Evolutionary conservation across 2,329 filamentous ascomycete genomes (phyloP).

Genomic region (Daldinia sp.): DNA sequence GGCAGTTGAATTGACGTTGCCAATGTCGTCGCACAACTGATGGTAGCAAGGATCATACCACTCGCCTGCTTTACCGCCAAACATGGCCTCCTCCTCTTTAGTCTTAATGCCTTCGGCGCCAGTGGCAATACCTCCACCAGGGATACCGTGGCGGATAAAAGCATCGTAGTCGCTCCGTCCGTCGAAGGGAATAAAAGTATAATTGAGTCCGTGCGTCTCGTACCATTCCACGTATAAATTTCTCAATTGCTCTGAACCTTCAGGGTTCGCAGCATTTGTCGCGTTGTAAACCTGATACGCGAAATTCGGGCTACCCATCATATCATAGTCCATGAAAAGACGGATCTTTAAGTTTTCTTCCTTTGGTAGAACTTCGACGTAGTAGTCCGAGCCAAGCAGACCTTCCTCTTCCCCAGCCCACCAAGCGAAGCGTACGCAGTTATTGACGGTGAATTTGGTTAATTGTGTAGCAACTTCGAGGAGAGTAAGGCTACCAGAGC

Average conservation of each 20-base stretch:
- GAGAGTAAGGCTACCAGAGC: conserved; percentile 69
- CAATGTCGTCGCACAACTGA: conserved; percentile 66
- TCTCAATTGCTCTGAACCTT: conserved; percentile 74
- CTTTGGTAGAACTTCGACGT: conserved; percentile 61
- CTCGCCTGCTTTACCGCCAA: conserved; percentile 73
- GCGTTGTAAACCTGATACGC: conserved; percentile 76
- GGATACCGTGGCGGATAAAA: conserved; percentile 77
- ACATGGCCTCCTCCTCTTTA: conserved; percentile 67
- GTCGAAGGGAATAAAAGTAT: conserved; percentile 77
- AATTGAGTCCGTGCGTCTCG: conserved; percentile 66
- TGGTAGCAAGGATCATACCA: conserved; percentile 70
- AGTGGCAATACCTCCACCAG: conserved; percentile 78
- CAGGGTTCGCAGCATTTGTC: conserved; percentile 74
- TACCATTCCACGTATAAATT: conserved; percentile 75
- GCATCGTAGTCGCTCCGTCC: conserved; percentile 82
- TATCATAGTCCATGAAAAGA: conserved; percentile 75
- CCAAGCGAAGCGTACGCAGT: conserved; percentile 73
- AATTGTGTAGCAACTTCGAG: conserved; percentile 70
- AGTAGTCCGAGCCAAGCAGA: conserved; percentile 69
- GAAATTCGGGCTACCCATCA: conserved; percentile 72
- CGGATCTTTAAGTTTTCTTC: conserved; percentile 70
- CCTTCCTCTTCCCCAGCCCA: conserved; percentile 72
- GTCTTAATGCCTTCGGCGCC: conserved; percentile 83
- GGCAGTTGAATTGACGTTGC: conserved; percentile 66
- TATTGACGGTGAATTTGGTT: conserved; percentile 65